Base-by-base conservation (phyloP, 108 stramenopile genomes). In the Discostella pseudostelligera region DNA sequence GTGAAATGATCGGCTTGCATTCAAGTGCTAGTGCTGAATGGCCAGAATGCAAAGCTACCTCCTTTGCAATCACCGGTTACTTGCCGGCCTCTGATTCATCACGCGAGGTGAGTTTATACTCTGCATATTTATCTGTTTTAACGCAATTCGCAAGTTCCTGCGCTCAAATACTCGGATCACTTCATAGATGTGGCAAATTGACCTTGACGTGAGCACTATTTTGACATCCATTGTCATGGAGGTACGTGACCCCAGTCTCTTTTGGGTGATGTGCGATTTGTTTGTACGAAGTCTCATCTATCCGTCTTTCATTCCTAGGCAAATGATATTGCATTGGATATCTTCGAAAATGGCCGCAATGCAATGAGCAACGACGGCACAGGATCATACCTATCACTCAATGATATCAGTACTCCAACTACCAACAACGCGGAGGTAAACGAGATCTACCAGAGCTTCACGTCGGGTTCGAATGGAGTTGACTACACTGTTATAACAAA, bases 331-430 rank as follows among this genome's bases (percentile, higher is more conserved):
- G 91, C 91, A 3, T 39, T 46, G 24, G 86, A 88, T 46, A 32
- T 83, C 17, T 93, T 85, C 54, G 39, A 49, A 9, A 63, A 76
- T 45, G 92, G 92, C 19, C 72, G 71, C 17, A 88, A 88, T 72
- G 55, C 67, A 26, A 39, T 39, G n/a, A 42, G 14, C 21, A 56
- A 32, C 5, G 44, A 56, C 20, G 63, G 36, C 8, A 14, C 32
- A 10, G 59, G 39, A 1, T 24, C 32, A 13, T 64, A 58, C 24
- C 22, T 63, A n/a, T 70, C 83, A 8, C 62, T 89, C 12, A 10
- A 67, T 8, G 19, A 69, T n/a, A 69, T 88, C 17, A 69, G 66
- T 5, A 69, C 50, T 11, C 45, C 48, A 16, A 22, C 26, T 35
- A 43, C 39, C 12, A 42, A 59, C 12, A 42, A 59, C 1, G 28